Evolutionary conservation across 768 basidiomycete species (phyloP).

Genomic region (Tulasnella sp.): DNA sequence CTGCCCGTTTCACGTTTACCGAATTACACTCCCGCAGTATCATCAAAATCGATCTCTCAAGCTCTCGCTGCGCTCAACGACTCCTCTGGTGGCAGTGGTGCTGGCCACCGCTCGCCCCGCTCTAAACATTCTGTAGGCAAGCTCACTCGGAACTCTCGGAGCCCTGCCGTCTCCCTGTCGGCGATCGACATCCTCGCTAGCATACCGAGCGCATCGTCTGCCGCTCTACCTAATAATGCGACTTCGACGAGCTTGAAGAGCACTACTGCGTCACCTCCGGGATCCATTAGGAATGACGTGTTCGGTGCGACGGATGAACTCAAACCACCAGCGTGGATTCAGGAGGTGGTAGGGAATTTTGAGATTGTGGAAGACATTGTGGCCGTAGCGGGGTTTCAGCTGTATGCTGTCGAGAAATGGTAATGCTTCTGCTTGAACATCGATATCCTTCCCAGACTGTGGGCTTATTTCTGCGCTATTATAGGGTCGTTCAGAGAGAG

Average conservation of each 20-base stretch:
- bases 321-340: slow-evolving; percentile 4
- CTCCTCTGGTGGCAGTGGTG: background rate
- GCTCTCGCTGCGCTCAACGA: background rate
- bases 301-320: slow-evolving; percentile 14
- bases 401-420: slow-evolving; percentile 88
- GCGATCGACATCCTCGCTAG: slow-evolving; percentile 18
- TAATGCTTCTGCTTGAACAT: slow-evolving; percentile 33
- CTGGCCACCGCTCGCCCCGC: background rate
- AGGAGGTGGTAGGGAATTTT: slow-evolving; percentile 39
- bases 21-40: background rate
- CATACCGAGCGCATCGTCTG: slow-evolving; percentile 4
- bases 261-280: background rate
- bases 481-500: slow-evolving; percentile 65
- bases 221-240: background rate
- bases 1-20: slow-evolving; percentile 26
- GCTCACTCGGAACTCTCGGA: slow-evolving; percentile 11
- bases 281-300: background rate
- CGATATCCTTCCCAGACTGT: background rate
- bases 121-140: slow-evolving; percentile 16
- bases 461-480: slow-evolving; percentile 23
- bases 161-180: slow-evolving; percentile 7
- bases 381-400: slow-evolving; percentile 62
- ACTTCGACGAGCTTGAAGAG: slow-evolving; percentile 6
- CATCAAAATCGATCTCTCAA: slow-evolving; percentile 5
- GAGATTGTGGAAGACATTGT: slow-evolving; percentile 50